Base-by-base conservation (phyloP, 1,139 yeast species). In the Candida sojae region DNA sequence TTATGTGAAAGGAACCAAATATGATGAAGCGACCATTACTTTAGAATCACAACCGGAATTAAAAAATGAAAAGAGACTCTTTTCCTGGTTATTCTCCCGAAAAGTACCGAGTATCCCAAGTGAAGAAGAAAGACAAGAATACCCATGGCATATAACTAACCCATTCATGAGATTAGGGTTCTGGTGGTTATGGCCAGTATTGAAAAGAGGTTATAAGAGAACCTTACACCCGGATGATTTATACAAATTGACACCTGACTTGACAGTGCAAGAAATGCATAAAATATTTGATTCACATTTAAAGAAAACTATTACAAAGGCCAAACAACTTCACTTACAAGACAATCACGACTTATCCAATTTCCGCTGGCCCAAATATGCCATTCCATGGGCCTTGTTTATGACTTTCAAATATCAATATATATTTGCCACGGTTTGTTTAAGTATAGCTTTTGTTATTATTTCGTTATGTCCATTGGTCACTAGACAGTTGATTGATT, bases 401-500 rank as follows among this genome's bases (percentile, higher is more conserved):
- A 35, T 43, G 48, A 73, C 79, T n/a, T 73, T 75, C 57, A 60
- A 58, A 52, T 61, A 65, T 54, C 75, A 72, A 49, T 75, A 74
- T 56, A 48, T 66, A 37, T 53, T 67, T 54, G 61, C 73, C 46
- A 63, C 71, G 48, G 38, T 70, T 13, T 70, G 63, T 49, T 64
- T 75, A 52, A 75, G 70, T 1, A 57, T 70, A 30, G 66, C 78
- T 5, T 75, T 73, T 54, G 61, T 65, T 39, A 62, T 71, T 50
- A 76, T 71, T 53, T 64, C 78, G 1, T 64, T 71, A 36, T 73
- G 79, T 11, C 79, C 80, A 13, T 64, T 75, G 51, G 51, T 75
- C 29, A 70, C 77, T 17, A 68, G 66, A 58, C 60, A 61, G 50
- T 61, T 75, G 48, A 74, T 75, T 49, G 70, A 71, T 50, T 75